phyloP scores from a whole-genome alignment of 805 yeast genomes.

The Grigorovia yakushimaensis region DNA sequence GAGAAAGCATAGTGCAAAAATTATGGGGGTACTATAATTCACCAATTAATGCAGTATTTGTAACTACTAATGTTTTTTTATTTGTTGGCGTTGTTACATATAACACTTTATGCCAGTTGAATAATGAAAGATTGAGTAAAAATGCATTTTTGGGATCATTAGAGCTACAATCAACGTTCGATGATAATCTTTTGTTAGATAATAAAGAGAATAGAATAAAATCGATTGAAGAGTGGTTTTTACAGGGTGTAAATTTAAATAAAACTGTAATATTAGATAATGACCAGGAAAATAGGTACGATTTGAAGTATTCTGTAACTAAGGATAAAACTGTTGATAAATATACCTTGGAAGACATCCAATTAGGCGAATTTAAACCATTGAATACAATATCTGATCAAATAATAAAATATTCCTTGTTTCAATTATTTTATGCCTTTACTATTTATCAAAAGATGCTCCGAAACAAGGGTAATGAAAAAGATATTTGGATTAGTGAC shows the following conservation, averaged over 20 bases:
- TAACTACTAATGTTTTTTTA: constrained; percentile 29
- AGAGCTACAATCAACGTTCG: not conserved
- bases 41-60: constrained; percentile 31
- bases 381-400: not conserved
- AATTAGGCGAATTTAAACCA: not conserved
- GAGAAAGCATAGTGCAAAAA: not conserved
- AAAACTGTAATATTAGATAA: not conserved
- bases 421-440: not conserved
- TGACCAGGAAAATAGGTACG: constrained; percentile 1
- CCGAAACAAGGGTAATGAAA: not conserved
- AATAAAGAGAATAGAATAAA: not conserved
- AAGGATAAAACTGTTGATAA: not conserved
- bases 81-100: constrained; percentile 28
- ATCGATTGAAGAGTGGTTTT: not conserved
- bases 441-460: not conserved
- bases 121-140: not conserved
- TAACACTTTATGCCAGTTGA: constrained; percentile 20
- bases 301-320: not conserved
- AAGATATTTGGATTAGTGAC: not conserved
- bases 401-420: not conserved
- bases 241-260: not conserved
- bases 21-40: constrained; percentile 33
- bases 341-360: not conserved
- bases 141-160: not conserved
- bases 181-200: not conserved